These are phyloP conservation scores for Fraxinus americana DNA, from an alignment of 257 asterid genomes.

Conservation along the genomic window DNA sequence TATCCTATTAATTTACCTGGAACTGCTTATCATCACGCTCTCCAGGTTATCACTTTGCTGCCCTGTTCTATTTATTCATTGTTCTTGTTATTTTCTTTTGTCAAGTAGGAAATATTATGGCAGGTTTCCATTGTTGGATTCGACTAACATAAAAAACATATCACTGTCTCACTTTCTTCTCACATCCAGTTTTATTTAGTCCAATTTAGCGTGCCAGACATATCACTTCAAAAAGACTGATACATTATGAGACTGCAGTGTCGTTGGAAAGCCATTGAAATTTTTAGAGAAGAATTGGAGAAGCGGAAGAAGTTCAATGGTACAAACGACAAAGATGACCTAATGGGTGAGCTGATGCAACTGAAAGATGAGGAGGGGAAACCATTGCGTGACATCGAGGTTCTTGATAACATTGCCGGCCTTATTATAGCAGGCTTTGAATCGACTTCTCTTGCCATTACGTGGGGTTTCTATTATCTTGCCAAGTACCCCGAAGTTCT, in stretches of 20 bases:
- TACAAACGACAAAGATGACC: conserved; percentile 25
- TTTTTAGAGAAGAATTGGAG: conserved; percentile 50
- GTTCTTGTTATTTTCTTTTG: no score
- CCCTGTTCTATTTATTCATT: neutral
- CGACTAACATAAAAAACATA: no score
- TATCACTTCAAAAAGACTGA: no score
- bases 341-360: conserved; percentile 47
- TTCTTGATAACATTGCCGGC: conserved; percentile 47
- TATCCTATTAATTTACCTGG: conserved; percentile 56
- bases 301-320: conserved; percentile 31
- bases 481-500: conserved; percentile 48
- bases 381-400: conserved; percentile 35
- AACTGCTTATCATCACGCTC: conserved; percentile 40
- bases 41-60: conserved; percentile 37
- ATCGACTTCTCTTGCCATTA: conserved; percentile 42
- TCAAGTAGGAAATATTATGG: no score
- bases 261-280: conserved; percentile 44
- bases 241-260: conserved; percentile 34
- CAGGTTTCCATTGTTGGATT: no score
- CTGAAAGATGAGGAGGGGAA: conserved; percentile 42
- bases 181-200: no score
- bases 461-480: conserved; percentile 51
- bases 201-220: no score
- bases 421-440: conserved; percentile 45
- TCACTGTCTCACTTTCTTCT: no score